Conservation (phyloP, 306 rosid genomes). For the Argentina anserina region DNA sequence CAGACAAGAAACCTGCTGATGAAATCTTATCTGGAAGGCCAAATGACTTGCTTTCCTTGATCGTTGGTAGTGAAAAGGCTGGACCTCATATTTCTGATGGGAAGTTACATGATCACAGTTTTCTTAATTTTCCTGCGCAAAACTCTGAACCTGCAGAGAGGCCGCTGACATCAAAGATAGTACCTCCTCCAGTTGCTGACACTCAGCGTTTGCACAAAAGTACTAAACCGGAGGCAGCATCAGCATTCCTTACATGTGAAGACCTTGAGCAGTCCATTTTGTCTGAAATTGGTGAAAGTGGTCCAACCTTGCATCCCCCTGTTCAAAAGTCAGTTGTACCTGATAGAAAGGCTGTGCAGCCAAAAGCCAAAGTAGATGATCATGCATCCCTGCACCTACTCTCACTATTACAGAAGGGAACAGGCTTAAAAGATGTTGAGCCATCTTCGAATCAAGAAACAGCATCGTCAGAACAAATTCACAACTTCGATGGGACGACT, state of each 20-base stretch:
- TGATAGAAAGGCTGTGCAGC: slow-evolving; percentile 42
- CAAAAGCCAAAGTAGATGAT: slow-evolving; percentile 50
- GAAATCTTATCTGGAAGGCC: slow-evolving; percentile 50
- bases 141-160: slow-evolving; percentile 42
- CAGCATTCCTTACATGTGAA: slow-evolving; percentile 86
- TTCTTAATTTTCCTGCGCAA: slow-evolving; percentile 39
- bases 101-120: slow-evolving; percentile 33
- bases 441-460: slow-evolving; percentile 30
- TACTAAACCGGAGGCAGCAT: slow-evolving; percentile 50
- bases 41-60: slow-evolving; percentile 76
- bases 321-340: slow-evolving; percentile 38
- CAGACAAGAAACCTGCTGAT: slow-evolving; percentile 63
- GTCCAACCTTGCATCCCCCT: slow-evolving; percentile 33
- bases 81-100: slow-evolving; percentile 39
- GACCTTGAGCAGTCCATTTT: slow-evolving; percentile 88
- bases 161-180: slow-evolving; percentile 34
- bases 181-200: slow-evolving; percentile 31
- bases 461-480: slow-evolving; percentile 32
- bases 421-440: slow-evolving; percentile 37
- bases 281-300: slow-evolving; percentile 58
- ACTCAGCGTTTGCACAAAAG: slow-evolving; percentile 45
- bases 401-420: slow-evolving; percentile 77
- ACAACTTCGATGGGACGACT: slow-evolving; percentile 34
- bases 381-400: slow-evolving; percentile 83
- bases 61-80: slow-evolving; percentile 71